Base-by-base conservation (phyloP, 306 rosid species). In the Cicer yamashitae region DNA sequence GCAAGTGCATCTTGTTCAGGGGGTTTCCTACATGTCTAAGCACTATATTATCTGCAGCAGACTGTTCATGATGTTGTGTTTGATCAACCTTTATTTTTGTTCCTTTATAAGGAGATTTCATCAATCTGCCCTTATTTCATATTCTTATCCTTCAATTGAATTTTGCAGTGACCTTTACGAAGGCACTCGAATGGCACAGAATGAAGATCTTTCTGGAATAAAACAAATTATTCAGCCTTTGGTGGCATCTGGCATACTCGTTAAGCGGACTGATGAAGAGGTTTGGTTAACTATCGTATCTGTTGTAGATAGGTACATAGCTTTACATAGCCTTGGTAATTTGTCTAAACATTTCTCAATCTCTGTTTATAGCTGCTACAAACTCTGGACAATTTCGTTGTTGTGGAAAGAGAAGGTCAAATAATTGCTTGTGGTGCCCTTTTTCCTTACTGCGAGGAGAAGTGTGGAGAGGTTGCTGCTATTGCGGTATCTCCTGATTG, bases 391-490 rank as follows among this genome's bases (percentile, higher is more conserved):
- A 85, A 88, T 9, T 90, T 88, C 12, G 12, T 84, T 37, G 93
- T 96, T 62, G 87, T 96, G 80, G 98, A 92, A 84, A 87, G 99
- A 87, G 99, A 96, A 84, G 99, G 99, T 66, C 97, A 96, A 63
- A 88, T 96, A 79, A 90, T 92, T 83, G 99, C 98, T 5, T 96
- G 97, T 70, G 98, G 89, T 79, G 96, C 91, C 37, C 97, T 96
- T 67, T 82, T 89, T 67, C 98, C 96, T 72, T 92, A 77, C 89
- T 80, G 44, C 46, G 91, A 87, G 82, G 97, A 92, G 72, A 92
- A 76, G 82, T 92, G 96, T 76, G 99, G 93, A 59, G 99, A 96
- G 86, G 84, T 96, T 79, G 99, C 98, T 79, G 90, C 96, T 22
- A 87, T 96, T 78, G 99, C 96, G 52, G 99, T 96, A 78, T 89